phyloP scores from a whole-genome alignment of 352 stramenopile species.

The Phytophthora multivora region DNA sequence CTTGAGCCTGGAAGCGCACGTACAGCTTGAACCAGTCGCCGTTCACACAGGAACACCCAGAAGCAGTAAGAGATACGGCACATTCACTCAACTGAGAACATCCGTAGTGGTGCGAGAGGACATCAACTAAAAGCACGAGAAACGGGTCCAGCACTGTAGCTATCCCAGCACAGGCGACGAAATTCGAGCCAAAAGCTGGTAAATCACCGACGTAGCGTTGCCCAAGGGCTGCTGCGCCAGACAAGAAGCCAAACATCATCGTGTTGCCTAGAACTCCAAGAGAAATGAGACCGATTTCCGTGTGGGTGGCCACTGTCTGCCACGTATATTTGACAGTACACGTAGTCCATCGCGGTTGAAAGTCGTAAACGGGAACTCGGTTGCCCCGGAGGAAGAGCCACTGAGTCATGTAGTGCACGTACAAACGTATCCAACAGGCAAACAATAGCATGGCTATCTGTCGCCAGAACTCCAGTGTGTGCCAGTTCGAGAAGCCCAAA shows the following conservation, averaged over 20 bases:
- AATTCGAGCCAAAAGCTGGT: constrained; percentile 72
- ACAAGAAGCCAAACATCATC: constrained; percentile 54
- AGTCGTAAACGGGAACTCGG: constrained; percentile 83
- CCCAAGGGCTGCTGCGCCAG: constrained; percentile 38
- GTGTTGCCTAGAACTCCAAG: constrained; percentile 62
- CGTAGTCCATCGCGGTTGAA: constrained; percentile 62
- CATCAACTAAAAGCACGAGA: constrained; percentile 82
- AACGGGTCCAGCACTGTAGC: constrained; percentile 80
- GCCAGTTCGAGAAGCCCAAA: constrained; percentile 50
- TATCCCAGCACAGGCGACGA: constrained; percentile 80
- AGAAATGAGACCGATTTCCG: constrained; percentile 74
- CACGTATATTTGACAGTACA: constrained; percentile 89
- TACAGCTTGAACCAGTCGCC: constrained; percentile 92
- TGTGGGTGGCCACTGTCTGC: constrained; percentile 56
- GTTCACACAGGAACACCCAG: constrained; percentile 64
- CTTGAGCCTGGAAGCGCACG: constrained; percentile 67
- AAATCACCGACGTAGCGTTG: constrained; percentile 68
- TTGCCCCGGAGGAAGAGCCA: constrained; percentile 77
- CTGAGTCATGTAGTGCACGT: constrained; percentile 89
- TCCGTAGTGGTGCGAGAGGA: constrained; percentile 76
- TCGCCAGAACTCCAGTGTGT: constrained; percentile 85
- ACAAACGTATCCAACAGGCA: constrained; percentile 88
- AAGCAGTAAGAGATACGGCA: constrained; percentile 42
- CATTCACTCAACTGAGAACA: constrained; percentile 59
- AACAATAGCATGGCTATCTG: constrained; percentile 58